These are phyloP conservation scores for Hordeum pubiflorum DNA, from an alignment of 202 grass and related monocot species.

Conservation along the genomic window DNA sequence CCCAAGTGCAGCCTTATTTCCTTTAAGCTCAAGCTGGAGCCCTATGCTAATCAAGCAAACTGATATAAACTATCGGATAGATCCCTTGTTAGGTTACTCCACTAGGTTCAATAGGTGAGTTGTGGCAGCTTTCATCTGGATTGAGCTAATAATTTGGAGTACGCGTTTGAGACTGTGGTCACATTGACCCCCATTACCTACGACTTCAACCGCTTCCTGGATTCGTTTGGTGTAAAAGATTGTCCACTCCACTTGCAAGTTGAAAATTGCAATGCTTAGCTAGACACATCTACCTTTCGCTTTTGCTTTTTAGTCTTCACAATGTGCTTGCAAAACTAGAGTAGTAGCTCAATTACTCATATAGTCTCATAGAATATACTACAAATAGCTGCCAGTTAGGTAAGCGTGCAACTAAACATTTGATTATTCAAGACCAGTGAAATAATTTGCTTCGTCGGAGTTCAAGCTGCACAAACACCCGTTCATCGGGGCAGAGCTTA, in stretches of 20 bases:
- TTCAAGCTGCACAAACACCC: neutral
- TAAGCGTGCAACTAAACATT: neutral
- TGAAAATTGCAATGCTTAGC: neutral
- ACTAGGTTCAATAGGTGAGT: neutral
- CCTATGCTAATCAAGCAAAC: neutral
- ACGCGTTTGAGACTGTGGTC: neutral
- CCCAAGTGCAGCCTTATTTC: neutral
- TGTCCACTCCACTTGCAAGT: constrained; percentile 34
- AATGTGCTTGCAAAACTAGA: neutral
- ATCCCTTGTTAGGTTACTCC: neutral
- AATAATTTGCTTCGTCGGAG: neutral
- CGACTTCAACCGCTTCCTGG: constrained; percentile 7
- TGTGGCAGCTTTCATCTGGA: neutral
- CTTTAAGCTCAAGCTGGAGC: neutral
- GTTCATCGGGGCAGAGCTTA: neutral
- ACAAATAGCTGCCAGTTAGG: neutral
- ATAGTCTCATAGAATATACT: neutral
- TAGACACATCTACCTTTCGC: neutral
- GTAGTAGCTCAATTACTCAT: neutral
- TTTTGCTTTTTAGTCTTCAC: neutral
- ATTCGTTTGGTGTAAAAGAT: constrained; percentile 1
- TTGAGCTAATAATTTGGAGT: neutral
- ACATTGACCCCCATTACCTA: neutral
- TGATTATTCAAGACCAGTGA: neutral
- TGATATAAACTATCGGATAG: neutral